Percentiles rank a stretch among this genome's conserved stretches.
Evolutionary conservation across 805 yeast species (phyloP).

Genomic region (Ogataea philodendri): DNA sequence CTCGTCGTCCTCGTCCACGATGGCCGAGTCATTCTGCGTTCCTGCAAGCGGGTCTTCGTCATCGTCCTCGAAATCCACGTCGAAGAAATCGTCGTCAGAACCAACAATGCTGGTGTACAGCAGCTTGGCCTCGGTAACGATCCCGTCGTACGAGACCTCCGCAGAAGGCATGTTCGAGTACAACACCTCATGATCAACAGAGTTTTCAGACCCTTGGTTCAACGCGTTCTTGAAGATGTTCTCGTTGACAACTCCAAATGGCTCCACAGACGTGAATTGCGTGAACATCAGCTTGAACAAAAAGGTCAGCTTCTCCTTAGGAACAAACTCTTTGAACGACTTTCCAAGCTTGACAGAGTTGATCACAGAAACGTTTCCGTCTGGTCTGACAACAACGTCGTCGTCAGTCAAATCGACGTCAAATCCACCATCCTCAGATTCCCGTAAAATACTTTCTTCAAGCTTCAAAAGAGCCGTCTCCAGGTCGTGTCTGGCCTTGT

Average conservation of each 20-base stretch:
- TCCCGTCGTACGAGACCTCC: conserved; percentile 90
- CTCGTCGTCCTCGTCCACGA: conserved; percentile 38
- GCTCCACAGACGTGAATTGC: conserved; percentile 56
- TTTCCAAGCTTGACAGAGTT: conserved; percentile 85
- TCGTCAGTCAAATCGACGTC: conserved; percentile 52
- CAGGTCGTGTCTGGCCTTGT: conserved; percentile 70
- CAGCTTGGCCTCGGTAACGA: conserved; percentile 74
- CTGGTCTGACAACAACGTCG: conserved; percentile 50
- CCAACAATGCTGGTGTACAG: conserved; percentile 82
- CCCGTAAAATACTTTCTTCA: conserved; percentile 79
- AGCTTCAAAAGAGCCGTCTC: conserved; percentile 77
- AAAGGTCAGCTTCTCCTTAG: conserved; percentile 66
- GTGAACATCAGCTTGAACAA: conserved; percentile 60
- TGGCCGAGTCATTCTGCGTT: conserved; percentile 31
- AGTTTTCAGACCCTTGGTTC: conserved; percentile 18
- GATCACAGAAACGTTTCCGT: conserved; percentile 62
- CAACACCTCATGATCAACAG: conserved; percentile 47
- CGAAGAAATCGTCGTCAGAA: conserved; percentile 92
- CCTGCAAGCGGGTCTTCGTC: conserved; percentile 47
- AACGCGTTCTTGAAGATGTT: conserved; percentile 37
- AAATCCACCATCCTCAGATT: conserved; percentile 59
- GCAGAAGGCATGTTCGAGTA: conserved; percentile 68
- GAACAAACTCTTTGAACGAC: conserved; percentile 79
- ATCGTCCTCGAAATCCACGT: conserved; percentile 94
- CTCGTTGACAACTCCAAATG: conserved; percentile 50